phyloP scores from a whole-genome alignment of 23 red algal genomes.

The Gracilaria gracilis region DNA sequence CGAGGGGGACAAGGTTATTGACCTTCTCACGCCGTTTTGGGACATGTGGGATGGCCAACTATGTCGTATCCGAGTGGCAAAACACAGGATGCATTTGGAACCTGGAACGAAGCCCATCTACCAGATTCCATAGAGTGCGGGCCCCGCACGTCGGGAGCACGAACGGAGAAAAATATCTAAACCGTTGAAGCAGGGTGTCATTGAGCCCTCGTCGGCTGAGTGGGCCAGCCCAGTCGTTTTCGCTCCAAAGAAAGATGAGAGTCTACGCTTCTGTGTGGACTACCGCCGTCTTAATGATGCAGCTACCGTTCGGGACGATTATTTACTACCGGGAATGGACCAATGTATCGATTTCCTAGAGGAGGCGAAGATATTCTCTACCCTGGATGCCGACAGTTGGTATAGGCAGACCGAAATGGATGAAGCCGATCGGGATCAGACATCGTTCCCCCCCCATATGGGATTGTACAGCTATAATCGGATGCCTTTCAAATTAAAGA shows the following conservation, averaged over 20 bases:
- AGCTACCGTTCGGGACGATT: background rate
- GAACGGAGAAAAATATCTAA: too few species aligned
- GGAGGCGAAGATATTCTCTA: constrained; percentile 24
- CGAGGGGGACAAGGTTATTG: background rate
- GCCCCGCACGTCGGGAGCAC: too few species aligned
- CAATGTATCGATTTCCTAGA: constrained; percentile 26
- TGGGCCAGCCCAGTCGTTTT: background rate
- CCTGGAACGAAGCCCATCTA: background rate
- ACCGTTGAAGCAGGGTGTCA: too few species aligned
- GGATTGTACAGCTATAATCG: background rate
- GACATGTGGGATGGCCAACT: background rate
- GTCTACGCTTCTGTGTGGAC: constrained; percentile 17
- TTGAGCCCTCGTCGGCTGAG: too few species aligned
- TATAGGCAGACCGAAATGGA: constrained; percentile 36
- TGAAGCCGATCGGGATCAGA: constrained; percentile 10
- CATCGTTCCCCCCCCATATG: constrained; percentile 2
- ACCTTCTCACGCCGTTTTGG: background rate
- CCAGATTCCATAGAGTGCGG: background rate
- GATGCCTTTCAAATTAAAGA: constrained; percentile 14
- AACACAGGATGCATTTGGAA: background rate
- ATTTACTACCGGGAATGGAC: constrained; percentile 41
- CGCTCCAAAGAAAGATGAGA: background rate
- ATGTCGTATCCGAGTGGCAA: background rate
- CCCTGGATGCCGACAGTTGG: constrained; percentile 11
- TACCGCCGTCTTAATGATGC: background rate